Percentiles rank a stretch among this genome's conserved stretches.
Conservation (phyloP, 169 alveolate species). For the Cyclospora cayetanensis region DNA sequence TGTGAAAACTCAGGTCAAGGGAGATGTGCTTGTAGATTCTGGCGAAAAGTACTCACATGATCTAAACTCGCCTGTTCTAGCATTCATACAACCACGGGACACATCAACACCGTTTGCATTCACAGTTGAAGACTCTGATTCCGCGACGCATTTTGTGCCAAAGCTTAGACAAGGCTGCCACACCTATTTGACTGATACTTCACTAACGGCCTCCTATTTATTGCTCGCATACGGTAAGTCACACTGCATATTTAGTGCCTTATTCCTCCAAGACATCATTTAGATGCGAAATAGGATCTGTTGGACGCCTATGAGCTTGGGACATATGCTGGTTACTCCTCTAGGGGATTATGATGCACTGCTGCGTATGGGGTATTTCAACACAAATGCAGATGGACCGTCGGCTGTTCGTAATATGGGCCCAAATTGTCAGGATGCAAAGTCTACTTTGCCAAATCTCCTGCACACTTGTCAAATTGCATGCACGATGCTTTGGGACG, state of each 20-base stretch:
- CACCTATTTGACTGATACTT: not conserved
- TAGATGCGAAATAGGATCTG: too few species aligned
- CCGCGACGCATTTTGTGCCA: not conserved
- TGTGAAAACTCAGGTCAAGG: not conserved
- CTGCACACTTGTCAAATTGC: not conserved
- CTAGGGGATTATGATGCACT: not conserved
- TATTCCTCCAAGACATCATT: too few species aligned
- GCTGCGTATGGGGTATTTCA: not conserved
- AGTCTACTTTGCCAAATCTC: conserved; percentile 5
- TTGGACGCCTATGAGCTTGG: too few species aligned
- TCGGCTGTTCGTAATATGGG: too few species aligned
- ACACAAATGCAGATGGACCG: too few species aligned
- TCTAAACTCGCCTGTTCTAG: conserved; percentile 9
- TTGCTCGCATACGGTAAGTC: not conserved
- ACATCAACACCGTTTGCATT: not conserved
- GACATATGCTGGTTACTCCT: not conserved
- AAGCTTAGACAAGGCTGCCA: not conserved
- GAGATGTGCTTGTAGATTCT: not conserved
- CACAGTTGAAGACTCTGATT: not conserved
- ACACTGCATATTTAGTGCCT: too few species aligned
- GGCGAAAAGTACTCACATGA: not conserved
- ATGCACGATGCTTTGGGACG: conserved; percentile 23
- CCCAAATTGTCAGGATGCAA: conserved; percentile 26
- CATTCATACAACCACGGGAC: conserved; percentile 40
- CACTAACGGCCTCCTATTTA: not conserved